Percentiles rank a stretch among this genome's conserved stretches.
Conservation (phyloP, 768 basidiomycete species). For the Gelatoporia subvermispora region DNA sequence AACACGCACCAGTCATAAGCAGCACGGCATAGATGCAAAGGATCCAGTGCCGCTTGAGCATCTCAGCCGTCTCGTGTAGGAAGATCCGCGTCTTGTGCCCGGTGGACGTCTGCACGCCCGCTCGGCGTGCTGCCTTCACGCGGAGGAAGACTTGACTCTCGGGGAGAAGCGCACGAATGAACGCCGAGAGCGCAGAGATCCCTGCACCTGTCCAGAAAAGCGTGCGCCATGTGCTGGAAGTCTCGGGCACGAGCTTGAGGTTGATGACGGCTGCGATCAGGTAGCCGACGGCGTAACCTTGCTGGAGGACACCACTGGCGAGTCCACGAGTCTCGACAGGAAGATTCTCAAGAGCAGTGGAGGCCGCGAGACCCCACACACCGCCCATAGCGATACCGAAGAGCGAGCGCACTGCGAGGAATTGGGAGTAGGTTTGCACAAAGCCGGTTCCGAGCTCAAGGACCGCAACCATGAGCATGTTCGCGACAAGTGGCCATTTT, state of each 20-base stretch:
- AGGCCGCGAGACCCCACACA: slow-evolving; percentile 79
- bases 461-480: slow-evolving; percentile 63
- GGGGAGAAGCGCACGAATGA: slow-evolving; percentile 61
- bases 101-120: slow-evolving; percentile 28
- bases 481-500: slow-evolving; percentile 86
- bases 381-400: slow-evolving; percentile 90
- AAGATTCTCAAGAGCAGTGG: slow-evolving; percentile 84
- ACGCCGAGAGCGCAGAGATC: slow-evolving; percentile 64
- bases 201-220: slow-evolving; percentile 81
- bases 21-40: slow-evolving; percentile 80
- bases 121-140: slow-evolving; percentile 52
- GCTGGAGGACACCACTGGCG: slow-evolving; percentile 78
- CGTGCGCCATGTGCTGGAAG: slow-evolving; percentile 50
- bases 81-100: slow-evolving; percentile 64
- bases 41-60: slow-evolving; percentile 81
- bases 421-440: slow-evolving; percentile 67
- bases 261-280: slow-evolving; percentile 83
- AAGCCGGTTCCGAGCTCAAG: slow-evolving; percentile 83
- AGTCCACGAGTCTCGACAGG: slow-evolving; percentile 85
- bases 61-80: slow-evolving; percentile 62
- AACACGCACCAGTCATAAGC: slow-evolving; percentile 56
- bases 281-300: slow-evolving; percentile 87
- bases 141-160: slow-evolving; percentile 74
- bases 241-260: slow-evolving; percentile 47
- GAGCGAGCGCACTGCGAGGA: slow-evolving; percentile 77